phyloP scores from a whole-genome alignment of 139 green algal species.

The Tetradesmus obliquus region DNA sequence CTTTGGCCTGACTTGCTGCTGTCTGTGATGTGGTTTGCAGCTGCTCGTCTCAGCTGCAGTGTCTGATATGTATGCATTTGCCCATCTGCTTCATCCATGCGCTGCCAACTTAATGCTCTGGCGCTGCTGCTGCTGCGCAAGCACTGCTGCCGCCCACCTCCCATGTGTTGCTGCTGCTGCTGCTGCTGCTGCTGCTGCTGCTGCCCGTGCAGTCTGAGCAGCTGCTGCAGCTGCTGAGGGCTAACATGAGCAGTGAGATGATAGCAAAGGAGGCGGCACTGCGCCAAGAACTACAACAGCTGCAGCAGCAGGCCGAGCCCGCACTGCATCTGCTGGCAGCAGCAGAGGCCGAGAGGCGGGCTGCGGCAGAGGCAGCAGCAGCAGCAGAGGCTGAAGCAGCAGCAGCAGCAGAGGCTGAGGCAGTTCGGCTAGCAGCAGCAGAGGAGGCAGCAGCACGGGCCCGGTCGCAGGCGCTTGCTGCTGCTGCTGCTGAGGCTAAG shows the following conservation, averaged over 20 bases:
- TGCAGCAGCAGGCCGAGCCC: neutral
- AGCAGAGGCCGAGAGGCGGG: neutral
- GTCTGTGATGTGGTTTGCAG: no score
- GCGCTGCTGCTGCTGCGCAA: neutral
- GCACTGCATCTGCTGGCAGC: neutral
- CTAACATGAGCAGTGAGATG: constrained; percentile 1
- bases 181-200: neutral
- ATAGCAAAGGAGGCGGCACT: neutral
- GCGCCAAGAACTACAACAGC: neutral
- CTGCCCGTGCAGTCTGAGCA: neutral
- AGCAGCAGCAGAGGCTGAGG: constrained; percentile 27
- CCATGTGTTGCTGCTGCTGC: neutral
- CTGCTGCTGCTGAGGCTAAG: neutral
- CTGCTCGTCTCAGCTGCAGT: no score
- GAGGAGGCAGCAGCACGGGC: constrained; percentile 9
- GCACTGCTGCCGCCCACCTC: neutral
- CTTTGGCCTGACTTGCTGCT: no score
- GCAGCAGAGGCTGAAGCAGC: constrained; percentile 1
- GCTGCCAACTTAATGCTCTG: no score
- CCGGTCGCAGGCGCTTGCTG: neutral
- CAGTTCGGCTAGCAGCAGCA: constrained; percentile 27
- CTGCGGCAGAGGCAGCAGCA: constrained; percentile 37
- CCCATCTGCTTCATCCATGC: no score
- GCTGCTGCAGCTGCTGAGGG: constrained; percentile 15
- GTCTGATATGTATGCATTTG: no score